Evolutionary conservation across 352 stramenopile genomes (phyloP), one percentile per base, ranked within the genome.

Genomic region (Peronospora destructor): DNA sequence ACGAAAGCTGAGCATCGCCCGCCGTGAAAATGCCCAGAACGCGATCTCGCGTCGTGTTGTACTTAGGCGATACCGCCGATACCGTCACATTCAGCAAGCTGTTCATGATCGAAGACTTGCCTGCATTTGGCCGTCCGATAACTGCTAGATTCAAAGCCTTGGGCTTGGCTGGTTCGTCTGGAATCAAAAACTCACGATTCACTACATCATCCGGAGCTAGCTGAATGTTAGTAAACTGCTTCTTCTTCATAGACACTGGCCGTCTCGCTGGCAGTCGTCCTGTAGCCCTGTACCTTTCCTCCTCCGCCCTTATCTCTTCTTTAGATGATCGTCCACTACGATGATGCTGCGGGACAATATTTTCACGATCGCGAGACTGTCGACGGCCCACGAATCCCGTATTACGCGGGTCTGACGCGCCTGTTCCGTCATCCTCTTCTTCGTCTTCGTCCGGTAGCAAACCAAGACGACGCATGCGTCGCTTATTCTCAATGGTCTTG

Each of bases 51-150:
- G 83, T 94, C 16, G 83, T 94, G 56, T 94, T 94, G 56, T 94
- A 94, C 65, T 94, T 94, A 30, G 80, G 70, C 6, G 83, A 94
- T 4, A 94, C 83, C 2, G 83, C 83, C 14, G 83, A 94, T 5
- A 94, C 74, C 46, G 84, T 94, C 41, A 81, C 74, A 36, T 87
- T 75, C 32, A 91, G 54, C 44, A 94, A 25, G 0, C 64, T 48
- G 63, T 94, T 94, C 63, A 91, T 82, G 45, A 94, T 87, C 8
- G 78, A 91, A 23, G 79, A 91, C 62, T 94, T 94, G 61, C 83
- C 83, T 8, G 83, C 83, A 49, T 94, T 94, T n/a, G 83, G 83
- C 6, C 83, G 77, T 16, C 83, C 83, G 25, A 94, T 90, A 33
- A 94, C 77, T 6, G 83, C 83, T 16, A 91, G 59, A 49, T 90